Percentiles rank a stretch among this genome's conserved stretches.
Conservation (phyloP, 2,329 filamentous ascomycete species). For the Fonsecaea pedrosoi region DNA sequence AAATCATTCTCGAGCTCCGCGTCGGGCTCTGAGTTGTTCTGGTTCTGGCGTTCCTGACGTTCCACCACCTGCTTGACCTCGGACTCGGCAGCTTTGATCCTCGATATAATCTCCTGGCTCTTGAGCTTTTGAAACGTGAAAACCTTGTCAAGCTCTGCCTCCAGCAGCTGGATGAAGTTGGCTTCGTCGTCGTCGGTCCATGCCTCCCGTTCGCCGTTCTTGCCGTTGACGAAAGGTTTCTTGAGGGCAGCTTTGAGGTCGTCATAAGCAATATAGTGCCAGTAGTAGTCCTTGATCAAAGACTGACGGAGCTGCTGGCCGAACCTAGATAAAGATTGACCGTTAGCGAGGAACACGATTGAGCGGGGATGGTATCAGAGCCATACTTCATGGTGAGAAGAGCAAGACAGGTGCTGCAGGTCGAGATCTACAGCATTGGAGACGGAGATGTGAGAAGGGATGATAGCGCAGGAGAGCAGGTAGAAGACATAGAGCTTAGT, state of each 20-base stretch:
- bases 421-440: slow-evolving; percentile 9
- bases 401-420: not conserved
- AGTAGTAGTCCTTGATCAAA: slow-evolving; percentile 94
- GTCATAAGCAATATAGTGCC: slow-evolving; percentile 98
- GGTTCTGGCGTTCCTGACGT: slow-evolving; percentile 65
- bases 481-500: not conserved
- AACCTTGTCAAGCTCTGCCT: slow-evolving; percentile 94
- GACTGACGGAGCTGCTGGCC: slow-evolving; percentile 96
- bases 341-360: slow-evolving; percentile 3
- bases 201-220: slow-evolving; percentile 61
- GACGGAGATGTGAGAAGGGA: not conserved
- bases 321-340: slow-evolving; percentile 63
- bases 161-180: slow-evolving; percentile 82
- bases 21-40: slow-evolving; percentile 45
- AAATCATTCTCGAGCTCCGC: slow-evolving; percentile 81
- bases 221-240: slow-evolving; percentile 66
- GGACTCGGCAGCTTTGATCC: slow-evolving; percentile 84
- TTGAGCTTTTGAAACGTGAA: slow-evolving; percentile 98
- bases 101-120: slow-evolving; percentile 89
- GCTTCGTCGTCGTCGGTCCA: slow-evolving; percentile 95
- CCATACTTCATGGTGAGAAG: slow-evolving; percentile 24
- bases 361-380: slow-evolving; percentile 6
- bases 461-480: not conserved
- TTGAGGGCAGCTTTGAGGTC: slow-evolving; percentile 88
- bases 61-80: slow-evolving; percentile 89